A percentile compares a stretch with the other conserved stretches of the same genome.
Conservation (phyloP, 306 rosid genomes). For the Neltuma alba region DNA sequence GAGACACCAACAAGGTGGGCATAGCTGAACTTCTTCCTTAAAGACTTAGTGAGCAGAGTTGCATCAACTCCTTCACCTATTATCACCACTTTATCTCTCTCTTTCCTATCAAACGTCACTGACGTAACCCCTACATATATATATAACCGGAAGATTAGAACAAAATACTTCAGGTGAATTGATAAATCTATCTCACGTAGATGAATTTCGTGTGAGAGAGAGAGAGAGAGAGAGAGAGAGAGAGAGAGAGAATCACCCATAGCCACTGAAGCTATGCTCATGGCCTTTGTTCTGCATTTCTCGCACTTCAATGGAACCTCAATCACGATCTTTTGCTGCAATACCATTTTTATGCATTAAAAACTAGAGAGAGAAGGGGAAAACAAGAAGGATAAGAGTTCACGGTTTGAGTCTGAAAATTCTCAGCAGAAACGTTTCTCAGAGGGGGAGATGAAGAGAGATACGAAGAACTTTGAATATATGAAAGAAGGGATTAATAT, state of each 20-base stretch:
- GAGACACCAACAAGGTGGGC: constrained; percentile 51
- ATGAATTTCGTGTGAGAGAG: too few relatives aligned
- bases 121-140: constrained; percentile 36
- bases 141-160: not conserved
- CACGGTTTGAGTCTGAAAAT: not conserved
- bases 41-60: constrained; percentile 37
- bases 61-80: constrained; percentile 60
- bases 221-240: too few relatives aligned
- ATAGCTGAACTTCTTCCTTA: constrained; percentile 51
- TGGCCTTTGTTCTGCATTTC: constrained; percentile 44
- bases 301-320: constrained; percentile 47
- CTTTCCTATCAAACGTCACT: constrained; percentile 43
- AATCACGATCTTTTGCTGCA: constrained; percentile 57
- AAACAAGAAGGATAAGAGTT: not conserved
- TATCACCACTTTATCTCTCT: constrained; percentile 45
- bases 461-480: not conserved
- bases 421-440: not conserved
- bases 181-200: not conserved
- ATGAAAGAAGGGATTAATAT: not conserved
- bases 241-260: too few relatives aligned
- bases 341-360: constrained; percentile 5
- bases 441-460: not conserved
- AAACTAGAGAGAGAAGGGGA: not conserved
- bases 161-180: not conserved
- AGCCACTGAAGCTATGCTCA: constrained; percentile 42